Base-by-base conservation (phyloP, 2,329 filamentous ascomycete species). In the Hymenoscyphus albidus region DNA sequence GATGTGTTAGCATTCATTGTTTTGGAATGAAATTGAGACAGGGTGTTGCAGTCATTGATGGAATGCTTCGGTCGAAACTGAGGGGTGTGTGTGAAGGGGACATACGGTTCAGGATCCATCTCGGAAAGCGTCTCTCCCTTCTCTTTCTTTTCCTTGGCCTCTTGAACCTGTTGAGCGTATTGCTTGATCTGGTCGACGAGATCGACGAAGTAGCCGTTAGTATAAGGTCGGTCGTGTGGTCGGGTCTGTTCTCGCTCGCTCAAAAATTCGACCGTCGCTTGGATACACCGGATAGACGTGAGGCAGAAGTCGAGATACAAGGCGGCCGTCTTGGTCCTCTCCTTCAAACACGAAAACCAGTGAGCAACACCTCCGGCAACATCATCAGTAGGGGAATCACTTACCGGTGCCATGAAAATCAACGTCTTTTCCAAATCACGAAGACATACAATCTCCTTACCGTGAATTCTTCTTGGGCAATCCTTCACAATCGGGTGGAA, bases 201-300 rank as follows among this genome's bases (percentile, higher is more conserved):
- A 81, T 98, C 94, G 80, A 97, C 89, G 77, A 97, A 97, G 80
- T 98, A 98, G 76, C 92, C 92, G 84, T 91, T 92, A 83, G 89
- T 95, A 82, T 97, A 98, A 70, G 93, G 92, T 73, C 90, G 88
- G 78, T 98, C 94, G 78, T 86, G 82, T 66, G 91, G 90, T 76
- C 92, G 87, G 70, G 89, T 88, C 80, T 94, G 91, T 77, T 98
- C 93, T 76, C 88, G 88, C 76, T 96, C 92, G 82, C 86, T 89
- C 70, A 97, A 83, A 78, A 89, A 89, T 78, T 92, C 88, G 78
- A 96, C 91, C 66, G 92, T 95, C 69, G 92, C 89, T 82, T 96
- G 91, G 76, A 97, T 88, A 79, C 93, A 95, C 78, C 88, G 88
- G 76, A 97, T 92, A 69, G 93, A 94, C 74, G 90, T 91, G 77